Base-by-base conservation (phyloP, 805 yeast genomes). In the Dipodascopsis uninucleata region DNA sequence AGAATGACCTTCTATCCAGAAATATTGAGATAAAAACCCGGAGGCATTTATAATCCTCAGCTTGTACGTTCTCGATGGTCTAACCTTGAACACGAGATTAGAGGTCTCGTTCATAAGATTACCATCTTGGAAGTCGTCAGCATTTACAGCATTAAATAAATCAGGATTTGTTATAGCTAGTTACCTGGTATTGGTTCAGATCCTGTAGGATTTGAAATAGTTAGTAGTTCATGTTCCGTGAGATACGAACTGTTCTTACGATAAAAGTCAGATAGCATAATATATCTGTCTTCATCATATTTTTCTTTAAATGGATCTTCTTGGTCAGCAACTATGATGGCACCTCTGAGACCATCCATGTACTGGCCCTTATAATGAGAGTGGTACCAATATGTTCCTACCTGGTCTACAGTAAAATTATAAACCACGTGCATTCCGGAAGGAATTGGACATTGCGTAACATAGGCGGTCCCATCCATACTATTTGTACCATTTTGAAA, bases 311-410 rank as follows among this genome's bases (percentile, higher is more conserved):
- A 83, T 23, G 85, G 82, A 58, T 75, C 77, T 16, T 71, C 70
- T 34, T 74, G 77, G 54, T 80, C 84, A 56, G 82, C 82, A 57
- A 90, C 81, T 53, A 90, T 74, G 53, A 90, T 76, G 26, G 68
- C 57, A 43, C 64, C 70, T 25, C 72, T 14, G 21, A 31, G 20
- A 62, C 98, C 98, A 62, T 90, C 98, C 66, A 88, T 85, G 60
- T 87, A 87, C 66, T 88, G 94, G 55, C 89, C 88, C 16, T 75
- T 68, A 22, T 90, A 79, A 68, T 90, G 98, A 26, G 97, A 85
- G 66, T 90, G 98, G 73, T 90, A 90, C 98, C 97, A 90, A 73
- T 72, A 90, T 16, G 95, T 76, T 61, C 98, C 98, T 47, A 73
- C 79, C 67, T 90, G 96, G 35, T 25, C 35, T 8, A 23, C 86